Evolutionary conservation across 192 early-diverging fungal genomes (phyloP).

Genomic region (Umbelopsis ramanniana): DNA sequence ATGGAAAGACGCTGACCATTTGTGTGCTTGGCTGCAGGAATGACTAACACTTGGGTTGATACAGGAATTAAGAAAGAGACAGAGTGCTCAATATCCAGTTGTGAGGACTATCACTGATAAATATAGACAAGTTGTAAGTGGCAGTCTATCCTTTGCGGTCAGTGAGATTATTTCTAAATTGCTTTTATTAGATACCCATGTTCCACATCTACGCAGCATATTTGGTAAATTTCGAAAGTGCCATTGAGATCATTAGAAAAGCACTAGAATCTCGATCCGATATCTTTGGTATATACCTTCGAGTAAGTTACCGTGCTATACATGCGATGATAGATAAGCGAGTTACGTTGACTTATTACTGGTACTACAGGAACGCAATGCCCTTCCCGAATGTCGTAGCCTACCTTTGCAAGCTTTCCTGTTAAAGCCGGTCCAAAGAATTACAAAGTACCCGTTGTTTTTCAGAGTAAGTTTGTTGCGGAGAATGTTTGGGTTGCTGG

Average conservation of each 20-base stretch:
- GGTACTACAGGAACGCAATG: slow-evolving; percentile 4
- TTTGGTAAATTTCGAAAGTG: slow-evolving; percentile 13
- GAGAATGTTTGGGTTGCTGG: neutral
- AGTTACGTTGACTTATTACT: neutral
- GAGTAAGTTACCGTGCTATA: neutral
- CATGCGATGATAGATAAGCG: neutral
- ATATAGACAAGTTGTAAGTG: slow-evolving; percentile 18
- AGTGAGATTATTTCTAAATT: neutral
- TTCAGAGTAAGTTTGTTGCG: neutral
- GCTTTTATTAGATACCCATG: neutral
- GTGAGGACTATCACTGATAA: slow-evolving; percentile 10
- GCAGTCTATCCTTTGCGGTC: neutral
- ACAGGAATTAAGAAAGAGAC: slow-evolving; percentile 9
- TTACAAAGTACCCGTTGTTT: slow-evolving; percentile 4
- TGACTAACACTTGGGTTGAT: neutral
- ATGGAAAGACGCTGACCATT: neutral
- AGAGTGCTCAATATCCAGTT: slow-evolving; percentile 5
- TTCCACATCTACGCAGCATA: slow-evolving; percentile 17
- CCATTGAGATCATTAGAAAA: slow-evolving; percentile 1
- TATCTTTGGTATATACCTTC: neutral
- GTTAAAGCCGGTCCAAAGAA: slow-evolving; percentile 6
- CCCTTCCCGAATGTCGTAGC: neutral
- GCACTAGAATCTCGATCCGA: neutral
- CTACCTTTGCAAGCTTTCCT: slow-evolving; percentile 10
- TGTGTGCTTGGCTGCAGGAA: neutral